Evolutionary conservation across 805 yeast species (phyloP), one percentile per base, ranked within the genome.

Genomic region (Komagataella kurtzmanii): DNA sequence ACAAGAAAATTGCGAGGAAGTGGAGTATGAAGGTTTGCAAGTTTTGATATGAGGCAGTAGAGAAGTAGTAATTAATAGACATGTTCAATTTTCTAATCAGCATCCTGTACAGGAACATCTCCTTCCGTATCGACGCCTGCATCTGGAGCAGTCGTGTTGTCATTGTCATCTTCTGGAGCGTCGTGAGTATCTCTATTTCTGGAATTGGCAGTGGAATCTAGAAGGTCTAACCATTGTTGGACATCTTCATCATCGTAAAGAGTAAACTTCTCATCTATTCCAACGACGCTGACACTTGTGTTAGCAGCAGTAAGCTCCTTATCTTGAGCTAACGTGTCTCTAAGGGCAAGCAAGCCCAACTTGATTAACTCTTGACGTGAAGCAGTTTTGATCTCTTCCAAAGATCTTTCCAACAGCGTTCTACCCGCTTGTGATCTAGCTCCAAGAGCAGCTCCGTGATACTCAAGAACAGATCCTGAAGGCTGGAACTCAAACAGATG

Each of bases 361-460:
- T 83, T 80, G 54, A 93, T 81, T 57, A 93, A 77, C 59, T 86
- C 82, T 59, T 88, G 95, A 44, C 76, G 71, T 10, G 77, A 71
- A 6, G 81, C 71, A 51, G 76, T 75, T 17, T 80, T 70, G 58
- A 88, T 86, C 30, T 73, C 72, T 44, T 86, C 88, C 63, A 83
- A 75, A 58, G 84, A 83, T 64, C 96, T 82, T 69, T 93, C 99
- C 64, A 93, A 72, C 60, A 88, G 93, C 2, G 99, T 93, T 71
- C 95, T 81, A 14, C 97, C 97, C 50, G 98, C 98, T 70, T 93
- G 99, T 2, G 98, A 91, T 64, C 99, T 80, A 7, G 99, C 98
- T 48, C 99, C 99, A 62, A 93, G 88, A 44, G 99, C 96, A 10
- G 97, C 83, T 43, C 96, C 98, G 59, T 77, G 80, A 64, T 90